Conservation (phyloP, 345 rosid species). For the Bruguiera sexangula region DNA sequence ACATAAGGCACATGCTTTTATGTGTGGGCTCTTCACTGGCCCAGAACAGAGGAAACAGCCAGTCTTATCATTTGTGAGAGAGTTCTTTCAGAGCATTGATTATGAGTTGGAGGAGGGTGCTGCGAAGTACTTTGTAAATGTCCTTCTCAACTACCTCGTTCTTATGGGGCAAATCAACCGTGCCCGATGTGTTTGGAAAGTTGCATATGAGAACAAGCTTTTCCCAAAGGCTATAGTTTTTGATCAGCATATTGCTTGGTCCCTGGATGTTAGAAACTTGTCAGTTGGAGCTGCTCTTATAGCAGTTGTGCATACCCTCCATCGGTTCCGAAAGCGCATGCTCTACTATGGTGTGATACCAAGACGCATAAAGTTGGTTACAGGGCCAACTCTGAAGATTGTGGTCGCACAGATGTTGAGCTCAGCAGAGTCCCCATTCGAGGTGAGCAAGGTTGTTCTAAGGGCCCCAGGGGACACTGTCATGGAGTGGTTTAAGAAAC, state of each 20-base stretch:
- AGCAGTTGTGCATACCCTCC: slow-evolving; percentile 94
- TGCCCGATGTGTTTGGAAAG: slow-evolving; percentile 97
- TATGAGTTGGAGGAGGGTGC: slow-evolving; percentile 96
- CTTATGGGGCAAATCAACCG: slow-evolving; percentile 95
- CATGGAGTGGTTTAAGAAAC: slow-evolving; percentile 98
- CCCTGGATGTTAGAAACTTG: slow-evolving; percentile 87
- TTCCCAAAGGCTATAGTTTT: slow-evolving; percentile 96
- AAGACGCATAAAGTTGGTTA: slow-evolving; percentile 88
- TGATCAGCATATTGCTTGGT: slow-evolving; percentile 97
- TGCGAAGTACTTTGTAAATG: slow-evolving; percentile 85
- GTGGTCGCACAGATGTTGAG: slow-evolving; percentile 89
- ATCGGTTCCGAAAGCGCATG: slow-evolving; percentile 93
- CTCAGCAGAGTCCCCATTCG: slow-evolving; percentile 91
- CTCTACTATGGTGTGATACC: slow-evolving; percentile 91
- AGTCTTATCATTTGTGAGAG: slow-evolving; percentile 77
- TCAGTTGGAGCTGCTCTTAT: slow-evolving; percentile 96
- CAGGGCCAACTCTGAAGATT: slow-evolving; percentile 90
- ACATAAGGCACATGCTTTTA: slow-evolving; percentile 75
- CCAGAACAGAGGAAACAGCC: slow-evolving; percentile 93
- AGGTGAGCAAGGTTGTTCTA: slow-evolving; percentile 88
- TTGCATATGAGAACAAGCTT: slow-evolving; percentile 92
- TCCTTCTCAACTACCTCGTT: slow-evolving; percentile 91
- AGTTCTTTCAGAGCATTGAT: slow-evolving; percentile 87
- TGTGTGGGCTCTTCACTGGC: slow-evolving; percentile 94
- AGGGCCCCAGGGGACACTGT: slow-evolving; percentile 88